Evolutionary conservation across 108 stramenopile genomes (phyloP), one percentile per base, ranked within the genome.

Genomic region (Phaeodactylum tricornutum): DNA sequence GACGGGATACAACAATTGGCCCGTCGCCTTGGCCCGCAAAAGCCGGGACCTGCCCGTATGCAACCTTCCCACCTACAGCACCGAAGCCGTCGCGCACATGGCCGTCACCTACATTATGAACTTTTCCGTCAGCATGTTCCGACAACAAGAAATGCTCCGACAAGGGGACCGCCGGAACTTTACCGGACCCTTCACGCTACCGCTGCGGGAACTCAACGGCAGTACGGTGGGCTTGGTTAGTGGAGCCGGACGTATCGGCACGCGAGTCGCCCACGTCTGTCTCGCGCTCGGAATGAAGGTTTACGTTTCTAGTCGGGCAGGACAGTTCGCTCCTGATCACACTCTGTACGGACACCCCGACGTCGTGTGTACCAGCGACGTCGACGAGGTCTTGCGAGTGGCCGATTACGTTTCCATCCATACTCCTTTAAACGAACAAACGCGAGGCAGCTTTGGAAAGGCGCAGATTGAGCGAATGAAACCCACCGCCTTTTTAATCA

Each of bases 1-100:
- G 3, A 92, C 91, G 2, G 91, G 91, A 31, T 92, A 84, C 72
- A 92, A 92, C 64, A 92, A 92, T 49, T 61, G 83, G n/a, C 84
- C 85, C 4, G 61, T 81, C 21, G 24, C 31, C 14, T 52, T 45
- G 0, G 75, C 75, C 8, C 64, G 66, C 1, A n/a, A n/a, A n/a
- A 61, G 57, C 12, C 29, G 33, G 2, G 55, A 64, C 25, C 68
- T 92, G 12, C 44, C 59, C 16, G 86, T 92, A 5, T 74, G 64
- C 43, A 87, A 87, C 42, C 57, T 86, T 32, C 91, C 91, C 1
- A 88, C 84, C 6, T 92, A 92, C 57, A 62, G 66, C 14, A 92
- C 80, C n/a, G 79, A 87, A 7, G 73, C 80, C 25, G 85, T 87
- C 31, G 86, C 91, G 1, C 86, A 88, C 57, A 85, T 85, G 79